phyloP scores from a whole-genome alignment of 495 filamentous ascomycete species.

The Massariosphaeria phaeospora region DNA sequence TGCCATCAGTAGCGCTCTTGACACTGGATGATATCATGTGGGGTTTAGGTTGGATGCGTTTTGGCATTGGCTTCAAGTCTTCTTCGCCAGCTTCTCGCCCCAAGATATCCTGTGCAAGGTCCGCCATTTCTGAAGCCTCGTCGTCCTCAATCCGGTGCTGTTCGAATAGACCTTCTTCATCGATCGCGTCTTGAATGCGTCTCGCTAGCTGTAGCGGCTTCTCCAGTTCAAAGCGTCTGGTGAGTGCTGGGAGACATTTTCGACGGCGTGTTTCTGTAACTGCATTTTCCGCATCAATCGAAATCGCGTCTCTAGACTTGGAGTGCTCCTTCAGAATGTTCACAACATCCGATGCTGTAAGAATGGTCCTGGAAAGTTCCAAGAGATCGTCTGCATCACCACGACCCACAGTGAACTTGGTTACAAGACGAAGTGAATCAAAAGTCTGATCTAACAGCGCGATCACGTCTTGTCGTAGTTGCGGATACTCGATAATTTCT shows the following conservation, averaged over 20 bases:
- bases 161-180: conserved; percentile 83
- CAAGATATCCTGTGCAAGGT: conserved; percentile 62
- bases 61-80: conserved; percentile 37
- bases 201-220: conserved; percentile 63
- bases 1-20: conserved; percentile 29
- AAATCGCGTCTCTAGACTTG: conserved; percentile 16
- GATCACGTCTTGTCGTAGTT: conserved; percentile 62
- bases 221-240: conserved; percentile 60
- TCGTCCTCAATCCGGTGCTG: conserved; percentile 70
- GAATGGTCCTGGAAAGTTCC: conserved; percentile 72
- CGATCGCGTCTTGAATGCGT: conserved; percentile 71
- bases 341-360: conserved; percentile 67
- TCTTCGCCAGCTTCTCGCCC: conserved; percentile 52
- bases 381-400: conserved; percentile 95
- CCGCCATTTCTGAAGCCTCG: conserved; percentile 61
- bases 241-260: conserved; percentile 48
- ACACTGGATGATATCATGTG: conserved; percentile 20
- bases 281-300: conserved; percentile 7
- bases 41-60: conserved; percentile 22
- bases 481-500: conserved; percentile 56
- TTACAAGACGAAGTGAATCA: conserved; percentile 83
- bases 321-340: conserved; percentile 43
- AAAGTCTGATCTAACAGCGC: conserved; percentile 68
- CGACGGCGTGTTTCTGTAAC: conserved; percentile 34
- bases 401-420: conserved; percentile 85